Evolutionary conservation across 306 rosid species (phyloP).

Genomic region (Medicago ruthenica): DNA sequence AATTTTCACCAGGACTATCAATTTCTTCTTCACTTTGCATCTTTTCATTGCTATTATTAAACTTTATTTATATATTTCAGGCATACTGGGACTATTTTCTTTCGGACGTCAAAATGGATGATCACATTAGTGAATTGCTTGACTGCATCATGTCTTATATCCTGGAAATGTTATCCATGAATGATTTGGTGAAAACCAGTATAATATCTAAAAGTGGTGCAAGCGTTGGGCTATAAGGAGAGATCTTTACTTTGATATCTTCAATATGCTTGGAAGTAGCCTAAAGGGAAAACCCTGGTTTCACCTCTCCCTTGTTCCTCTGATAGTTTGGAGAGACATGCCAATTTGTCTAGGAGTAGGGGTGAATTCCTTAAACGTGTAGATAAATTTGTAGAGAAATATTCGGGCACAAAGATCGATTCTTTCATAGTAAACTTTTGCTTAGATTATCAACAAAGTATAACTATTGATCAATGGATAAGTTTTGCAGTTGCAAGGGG

Average conservation of each 20-base stretch:
- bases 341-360: neutral
- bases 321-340: neutral
- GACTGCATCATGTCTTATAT: neutral
- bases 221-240: neutral
- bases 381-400: neutral
- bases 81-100: too few relatives aligned
- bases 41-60: too few relatives aligned
- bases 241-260: conserved; percentile 15
- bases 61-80: neutral
- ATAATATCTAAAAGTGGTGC: neutral
- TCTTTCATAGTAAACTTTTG: neutral
- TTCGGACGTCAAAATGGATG: neutral
- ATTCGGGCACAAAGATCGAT: neutral
- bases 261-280: neutral
- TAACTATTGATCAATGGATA: neutral
- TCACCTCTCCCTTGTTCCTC: too few relatives aligned
- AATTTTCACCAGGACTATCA: too few relatives aligned
- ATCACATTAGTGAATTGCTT: neutral
- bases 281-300: neutral
- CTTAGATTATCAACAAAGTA: neutral
- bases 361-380: neutral
- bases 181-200: conserved; percentile 7
- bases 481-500: neutral
- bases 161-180: neutral
- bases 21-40: too few relatives aligned